phyloP scores from a whole-genome alignment of 176 grass and related monocot genomes.

The Cenchrus purpureus region DNA sequence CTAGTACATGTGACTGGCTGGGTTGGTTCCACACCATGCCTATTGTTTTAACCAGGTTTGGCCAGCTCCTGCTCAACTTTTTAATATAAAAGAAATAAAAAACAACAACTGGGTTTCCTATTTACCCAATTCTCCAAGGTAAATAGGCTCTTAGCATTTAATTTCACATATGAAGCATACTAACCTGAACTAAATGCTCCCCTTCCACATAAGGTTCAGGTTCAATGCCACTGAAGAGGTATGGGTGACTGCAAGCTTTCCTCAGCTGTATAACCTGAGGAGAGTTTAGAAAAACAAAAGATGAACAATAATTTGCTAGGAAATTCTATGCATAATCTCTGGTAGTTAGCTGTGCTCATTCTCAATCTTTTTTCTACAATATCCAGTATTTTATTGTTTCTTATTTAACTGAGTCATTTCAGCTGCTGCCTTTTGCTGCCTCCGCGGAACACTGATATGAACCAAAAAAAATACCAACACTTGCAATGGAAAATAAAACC shows the following conservation, averaged over 20 bases:
- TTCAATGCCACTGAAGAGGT: constrained; percentile 93
- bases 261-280: constrained; percentile 89
- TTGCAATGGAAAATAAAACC: constrained; percentile 16
- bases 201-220: constrained; percentile 95
- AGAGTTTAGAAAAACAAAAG: constrained; percentile 38
- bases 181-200: constrained; percentile 63
- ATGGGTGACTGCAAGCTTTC: constrained; percentile 96
- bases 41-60: constrained; percentile 19
- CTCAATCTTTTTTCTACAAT: background rate
- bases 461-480: constrained; percentile 7
- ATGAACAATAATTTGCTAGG: background rate
- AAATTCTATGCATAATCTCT: background rate
- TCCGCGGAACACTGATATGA: constrained; percentile 9
- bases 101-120: background rate
- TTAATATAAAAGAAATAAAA: background rate
- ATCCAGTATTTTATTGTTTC: background rate
- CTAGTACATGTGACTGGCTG: too few species aligned
- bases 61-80: background rate
- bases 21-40: background rate
- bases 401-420: background rate
- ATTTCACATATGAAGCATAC: constrained; percentile 15
- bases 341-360: background rate
- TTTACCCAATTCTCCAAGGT: background rate
- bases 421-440: background rate
- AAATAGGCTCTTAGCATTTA: constrained; percentile 16